Conservation (phyloP, 78 protist species). For the Pigoraptor vietnamica region DNA sequence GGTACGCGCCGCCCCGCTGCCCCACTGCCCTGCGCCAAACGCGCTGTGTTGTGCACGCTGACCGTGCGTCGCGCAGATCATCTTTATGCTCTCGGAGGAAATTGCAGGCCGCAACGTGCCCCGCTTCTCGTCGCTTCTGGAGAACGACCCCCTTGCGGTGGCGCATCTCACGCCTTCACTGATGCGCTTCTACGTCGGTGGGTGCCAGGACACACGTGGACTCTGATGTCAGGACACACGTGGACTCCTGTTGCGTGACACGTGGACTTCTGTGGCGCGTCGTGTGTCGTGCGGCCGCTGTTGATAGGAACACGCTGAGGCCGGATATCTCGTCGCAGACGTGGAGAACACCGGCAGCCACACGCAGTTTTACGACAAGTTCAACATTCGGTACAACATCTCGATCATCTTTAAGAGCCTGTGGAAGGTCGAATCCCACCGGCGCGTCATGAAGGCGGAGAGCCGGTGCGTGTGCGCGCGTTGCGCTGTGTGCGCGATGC, state of each 20-base stretch:
- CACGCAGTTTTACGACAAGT: conserved; percentile 37
- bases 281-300: neutral
- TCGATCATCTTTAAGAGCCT: conserved; percentile 15
- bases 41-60: too few species aligned
- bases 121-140: neutral
- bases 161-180: conserved; percentile 13
- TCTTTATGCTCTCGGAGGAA: neutral
- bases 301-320: too few species aligned
- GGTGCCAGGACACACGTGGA: too few species aligned
- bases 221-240: too few species aligned
- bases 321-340: too few species aligned
- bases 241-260: too few species aligned
- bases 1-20: too few species aligned
- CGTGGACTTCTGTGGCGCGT: neutral
- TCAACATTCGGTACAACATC: conserved; percentile 28
- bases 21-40: too few species aligned
- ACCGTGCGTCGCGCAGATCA: conserved; percentile 5
- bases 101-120: neutral
- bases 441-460: neutral
- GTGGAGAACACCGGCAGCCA: conserved; percentile 20
- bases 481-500: neutral
- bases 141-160: conserved; percentile 12
- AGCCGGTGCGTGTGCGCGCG: neutral
- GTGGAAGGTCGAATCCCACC: neutral
- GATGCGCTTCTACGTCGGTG: conserved; percentile 17